Evolutionary conservation across 2,329 filamentous ascomycete genomes (phyloP).

Genomic region (Hymenoscyphus albidus): DNA sequence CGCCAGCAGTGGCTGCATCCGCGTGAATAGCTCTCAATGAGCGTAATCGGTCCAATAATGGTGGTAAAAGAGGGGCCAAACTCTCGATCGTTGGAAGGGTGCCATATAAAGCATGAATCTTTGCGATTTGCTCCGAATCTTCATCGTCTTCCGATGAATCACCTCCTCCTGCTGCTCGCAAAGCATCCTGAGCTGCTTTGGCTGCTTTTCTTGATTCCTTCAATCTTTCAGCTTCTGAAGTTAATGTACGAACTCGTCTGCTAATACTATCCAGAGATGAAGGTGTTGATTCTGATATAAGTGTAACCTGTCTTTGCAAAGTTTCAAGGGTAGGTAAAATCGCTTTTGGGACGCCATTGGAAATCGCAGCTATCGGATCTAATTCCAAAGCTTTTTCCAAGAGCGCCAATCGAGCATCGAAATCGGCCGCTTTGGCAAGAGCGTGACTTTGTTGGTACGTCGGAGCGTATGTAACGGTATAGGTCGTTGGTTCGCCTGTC

Average conservation of each 20-base stretch:
- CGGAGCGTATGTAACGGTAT: constrained; percentile 62
- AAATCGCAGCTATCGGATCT: constrained; percentile 59
- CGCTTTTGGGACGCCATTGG: constrained; percentile 57
- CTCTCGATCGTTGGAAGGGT: constrained; percentile 85
- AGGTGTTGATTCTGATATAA: constrained; percentile 68
- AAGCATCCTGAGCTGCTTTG: constrained; percentile 57
- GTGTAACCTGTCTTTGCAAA: constrained; percentile 75
- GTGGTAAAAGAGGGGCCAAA: constrained; percentile 77
- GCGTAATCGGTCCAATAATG: constrained; percentile 78
- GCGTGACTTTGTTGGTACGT: constrained; percentile 65
- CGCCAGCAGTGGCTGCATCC: constrained; percentile 76
- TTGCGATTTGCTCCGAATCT: constrained; percentile 70
- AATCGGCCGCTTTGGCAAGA: constrained; percentile 77
- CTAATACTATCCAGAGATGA: constrained; percentile 70
- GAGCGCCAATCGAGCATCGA: constrained; percentile 74
- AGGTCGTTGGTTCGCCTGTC: constrained; percentile 44
- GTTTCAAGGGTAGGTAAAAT: constrained; percentile 78
- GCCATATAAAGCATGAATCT: constrained; percentile 88
- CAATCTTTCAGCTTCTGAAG: constrained; percentile 68
- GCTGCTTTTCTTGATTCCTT: constrained; percentile 62
- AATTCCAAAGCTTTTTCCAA: constrained; percentile 82
- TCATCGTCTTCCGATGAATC: constrained; percentile 44
- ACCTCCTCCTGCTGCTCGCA: constrained; percentile 40
- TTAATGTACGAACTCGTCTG: constrained; percentile 65
- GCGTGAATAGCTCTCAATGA: constrained; percentile 82